A percentile compares a stretch with the other conserved stretches of the same genome.
These are phyloP conservation scores for Magnaporthiopsis incrustans DNA, from an alignment of 2,329 filamentous ascomycete genomes.

Conservation along the genomic window DNA sequence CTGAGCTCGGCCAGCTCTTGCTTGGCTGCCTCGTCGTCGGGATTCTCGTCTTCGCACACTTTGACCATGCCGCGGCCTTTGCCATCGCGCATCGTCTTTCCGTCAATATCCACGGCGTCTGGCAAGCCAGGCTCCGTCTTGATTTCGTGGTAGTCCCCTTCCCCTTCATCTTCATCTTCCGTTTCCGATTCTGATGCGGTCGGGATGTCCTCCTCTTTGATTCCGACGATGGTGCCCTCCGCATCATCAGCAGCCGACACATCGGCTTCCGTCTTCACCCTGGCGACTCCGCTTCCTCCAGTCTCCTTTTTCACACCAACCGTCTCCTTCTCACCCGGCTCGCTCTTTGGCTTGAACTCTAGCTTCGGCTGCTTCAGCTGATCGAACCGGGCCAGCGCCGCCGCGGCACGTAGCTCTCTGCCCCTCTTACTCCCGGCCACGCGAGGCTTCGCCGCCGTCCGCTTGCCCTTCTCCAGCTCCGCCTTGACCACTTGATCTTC, in stretches of 20 bases:
- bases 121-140: slow-evolving; percentile 30
- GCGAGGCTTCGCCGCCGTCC: slow-evolving; percentile 56
- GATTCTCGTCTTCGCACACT: slow-evolving; percentile 64
- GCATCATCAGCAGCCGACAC: slow-evolving; percentile 1
- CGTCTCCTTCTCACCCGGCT: slow-evolving; percentile 7
- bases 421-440: slow-evolving; percentile 69
- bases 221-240: slow-evolving; percentile 21
- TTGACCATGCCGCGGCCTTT: slow-evolving; percentile 62
- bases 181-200: slow-evolving; percentile 32
- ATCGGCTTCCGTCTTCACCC: too few relatives aligned
- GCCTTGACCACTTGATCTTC: slow-evolving; percentile 59
- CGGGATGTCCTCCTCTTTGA: slow-evolving; percentile 16
- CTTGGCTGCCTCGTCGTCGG: slow-evolving; percentile 45
- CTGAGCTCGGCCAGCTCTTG: slow-evolving; percentile 63
- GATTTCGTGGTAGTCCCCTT: slow-evolving; percentile 24
- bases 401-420: slow-evolving; percentile 66
- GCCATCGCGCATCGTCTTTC: slow-evolving; percentile 51
- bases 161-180: slow-evolving; percentile 41
- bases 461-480: slow-evolving; percentile 59
- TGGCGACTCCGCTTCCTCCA: too few relatives aligned
- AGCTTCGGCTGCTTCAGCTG: slow-evolving; percentile 33
- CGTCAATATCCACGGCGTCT: slow-evolving; percentile 57
- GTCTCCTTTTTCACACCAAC: slow-evolving; percentile 18
- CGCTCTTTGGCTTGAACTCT: slow-evolving; percentile 23
- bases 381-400: slow-evolving; percentile 67